These are phyloP conservation scores for Diaporthe australafricana DNA, from an alignment of 2,329 filamentous ascomycete species.

Conservation along the genomic window DNA sequence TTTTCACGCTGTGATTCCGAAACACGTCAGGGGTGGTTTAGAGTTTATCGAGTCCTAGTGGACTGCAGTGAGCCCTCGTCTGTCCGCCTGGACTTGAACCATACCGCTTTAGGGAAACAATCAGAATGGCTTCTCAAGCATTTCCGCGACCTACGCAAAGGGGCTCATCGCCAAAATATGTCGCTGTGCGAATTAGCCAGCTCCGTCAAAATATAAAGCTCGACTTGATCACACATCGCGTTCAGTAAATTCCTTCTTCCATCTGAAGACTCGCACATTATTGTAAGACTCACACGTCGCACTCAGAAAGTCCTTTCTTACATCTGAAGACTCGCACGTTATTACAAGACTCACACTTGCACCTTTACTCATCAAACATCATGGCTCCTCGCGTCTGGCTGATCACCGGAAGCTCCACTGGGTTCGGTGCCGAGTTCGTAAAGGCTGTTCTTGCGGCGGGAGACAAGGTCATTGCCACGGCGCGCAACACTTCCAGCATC, in stretches of 20 bases:
- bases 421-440: conserved; percentile 61
- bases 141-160: neutral
- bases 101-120: neutral
- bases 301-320: too few relatives aligned
- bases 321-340: too few relatives aligned
- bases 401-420: conserved; percentile 63
- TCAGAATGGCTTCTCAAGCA: neutral
- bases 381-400: conserved; percentile 58
- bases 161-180: neutral
- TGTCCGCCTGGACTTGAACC: neutral
- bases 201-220: neutral
- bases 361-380: neutral
- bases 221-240: neutral
- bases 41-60: neutral
- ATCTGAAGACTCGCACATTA: neutral
- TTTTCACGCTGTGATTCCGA: neutral
- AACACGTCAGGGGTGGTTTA: neutral
- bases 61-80: too few relatives aligned
- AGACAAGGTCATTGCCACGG: conserved; percentile 63
- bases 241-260: neutral
- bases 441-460: conserved; percentile 56
- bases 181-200: neutral
- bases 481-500: conserved; percentile 51
- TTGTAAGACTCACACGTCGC: too few relatives aligned
- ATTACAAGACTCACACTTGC: neutral